A percentile compares a stretch with the other conserved stretches of the same genome.
Evolutionary conservation across 75 land plant genomes (phyloP).

Genomic region (Adiantum capillusveneris): DNA sequence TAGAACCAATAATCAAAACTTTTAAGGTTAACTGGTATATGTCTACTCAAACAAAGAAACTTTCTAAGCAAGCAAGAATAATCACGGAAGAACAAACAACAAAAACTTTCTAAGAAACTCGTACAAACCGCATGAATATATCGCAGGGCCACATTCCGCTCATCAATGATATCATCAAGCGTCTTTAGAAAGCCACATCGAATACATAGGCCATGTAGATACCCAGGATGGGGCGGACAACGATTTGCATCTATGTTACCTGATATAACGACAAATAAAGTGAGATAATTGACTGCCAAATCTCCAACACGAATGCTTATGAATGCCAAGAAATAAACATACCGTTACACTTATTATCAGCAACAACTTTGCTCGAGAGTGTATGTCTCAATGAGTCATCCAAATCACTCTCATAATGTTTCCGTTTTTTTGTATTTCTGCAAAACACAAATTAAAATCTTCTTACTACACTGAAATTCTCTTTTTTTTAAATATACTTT

Average conservation of each 20-base stretch:
- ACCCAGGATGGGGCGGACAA: conserved; percentile 78
- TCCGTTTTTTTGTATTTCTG: not conserved
- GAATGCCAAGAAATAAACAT: not conserved
- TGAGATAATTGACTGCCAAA: not conserved
- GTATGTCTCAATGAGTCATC: not conserved
- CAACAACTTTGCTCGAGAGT: not conserved
- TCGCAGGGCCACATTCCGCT: conserved; percentile 50
- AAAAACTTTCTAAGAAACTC: not conserved
- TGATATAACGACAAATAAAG: conserved; percentile 2
- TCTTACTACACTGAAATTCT: too few species aligned
- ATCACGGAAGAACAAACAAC: not conserved
- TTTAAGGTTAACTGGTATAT: not conserved
- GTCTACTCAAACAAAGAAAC: too few species aligned
- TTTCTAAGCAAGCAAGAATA: too few species aligned
- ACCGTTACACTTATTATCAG: not conserved
- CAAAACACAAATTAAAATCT: not conserved
- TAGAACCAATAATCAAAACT: not conserved
- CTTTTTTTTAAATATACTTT: too few species aligned
- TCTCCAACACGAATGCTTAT: not conserved
- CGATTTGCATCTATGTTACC: not conserved
- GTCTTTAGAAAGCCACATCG: conserved; percentile 52
- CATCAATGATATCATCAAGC: conserved; percentile 28
- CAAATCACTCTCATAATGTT: not conserved
- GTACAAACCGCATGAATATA: conserved; percentile 79
- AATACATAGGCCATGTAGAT: conserved; percentile 54